A percentile compares a stretch with the other conserved stretches of the same genome.
Conservation (phyloP, 257 asterid genomes). For the Handroanthus guayacan region DNA sequence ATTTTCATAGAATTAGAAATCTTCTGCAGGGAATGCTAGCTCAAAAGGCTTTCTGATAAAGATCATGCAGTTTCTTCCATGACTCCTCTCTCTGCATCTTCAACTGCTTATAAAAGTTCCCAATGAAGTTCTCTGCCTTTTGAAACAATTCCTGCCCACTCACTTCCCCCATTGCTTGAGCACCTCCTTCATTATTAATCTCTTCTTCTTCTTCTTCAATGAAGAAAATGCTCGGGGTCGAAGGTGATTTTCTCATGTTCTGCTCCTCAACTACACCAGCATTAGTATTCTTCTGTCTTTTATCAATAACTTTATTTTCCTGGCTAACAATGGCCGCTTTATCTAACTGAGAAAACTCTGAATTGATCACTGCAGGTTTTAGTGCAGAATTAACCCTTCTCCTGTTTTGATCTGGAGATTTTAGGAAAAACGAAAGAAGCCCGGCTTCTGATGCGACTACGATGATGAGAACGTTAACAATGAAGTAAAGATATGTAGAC, state of each 20-base stretch:
- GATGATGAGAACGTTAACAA: slow-evolving; percentile 55
- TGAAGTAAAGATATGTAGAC: slow-evolving; percentile 52
- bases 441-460: slow-evolving; percentile 65
- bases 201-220: slow-evolving; percentile 40
- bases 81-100: slow-evolving; percentile 70
- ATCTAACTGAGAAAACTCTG: slow-evolving; percentile 13
- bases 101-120: slow-evolving; percentile 59
- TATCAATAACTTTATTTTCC: background rate
- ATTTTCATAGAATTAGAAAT: no score
- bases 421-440: slow-evolving; percentile 49
- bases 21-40: no score
- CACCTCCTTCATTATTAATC: slow-evolving; percentile 11
- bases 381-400: background rate
- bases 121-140: slow-evolving; percentile 64
- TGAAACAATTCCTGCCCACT: slow-evolving; percentile 53
- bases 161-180: slow-evolving; percentile 39
- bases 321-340: no score
- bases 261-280: slow-evolving; percentile 2
- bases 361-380: background rate
- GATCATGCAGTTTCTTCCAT: slow-evolving; percentile 46
- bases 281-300: background rate
- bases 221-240: slow-evolving; percentile 50
- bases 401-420: slow-evolving; percentile 39
- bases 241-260: slow-evolving; percentile 35
- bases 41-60: slow-evolving; percentile 49